Evolutionary conservation across 2,329 filamentous ascomycete genomes (phyloP), one percentile per base, ranked within the genome.

Genomic region (Sclerotinia borealis): DNA sequence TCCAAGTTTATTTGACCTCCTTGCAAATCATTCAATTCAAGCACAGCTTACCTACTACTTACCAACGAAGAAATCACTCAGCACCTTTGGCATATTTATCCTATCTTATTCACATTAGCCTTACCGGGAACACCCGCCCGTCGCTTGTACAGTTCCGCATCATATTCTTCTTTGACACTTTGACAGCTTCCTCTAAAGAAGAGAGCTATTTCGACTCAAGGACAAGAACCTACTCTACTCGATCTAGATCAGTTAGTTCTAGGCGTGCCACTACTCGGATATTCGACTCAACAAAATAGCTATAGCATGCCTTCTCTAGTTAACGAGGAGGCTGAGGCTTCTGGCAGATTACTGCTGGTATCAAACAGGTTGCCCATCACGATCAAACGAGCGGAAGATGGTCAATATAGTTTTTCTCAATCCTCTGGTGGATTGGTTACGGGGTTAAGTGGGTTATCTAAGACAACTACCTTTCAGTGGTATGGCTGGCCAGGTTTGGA

Each of bases 401-500:
- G 92, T 72, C 89, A 89, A 76, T 99, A 96, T 80, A 85, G 88
- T 73, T 96, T 96, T 77, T 92, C 90, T 75, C 96, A 97, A 91
- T 98, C 93, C 52, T 98, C 95, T 2, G 95, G 95, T 64, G 95
- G 95, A 47, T 85, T 99, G 47, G 95, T 98, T 72, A 96, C 92
- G 58, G 95, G 95, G 25, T 82, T 99, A 66, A 96, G 91, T 69
- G 95, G 95, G 31, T 80, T 98, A 64, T 89, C 91, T 72, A 97
- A 97, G 78, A 90, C 91, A 37, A 96, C 92, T 31, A 93, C 88
- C 70, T 98, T 98, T 77, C 91, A 95, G 77, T 99, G 95, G 95
- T 98, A 98, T 77, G 95, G 95, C 70, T 98, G 95, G 93, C 93
- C 95, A 0, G 95, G 95, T 43, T 79, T 96, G 55, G 92, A 98